A percentile compares a stretch with the other conserved stretches of the same genome.
phyloP scores from a whole-genome alignment of 768 basidiomycete genomes.

The Lactifluus subvellereus region DNA sequence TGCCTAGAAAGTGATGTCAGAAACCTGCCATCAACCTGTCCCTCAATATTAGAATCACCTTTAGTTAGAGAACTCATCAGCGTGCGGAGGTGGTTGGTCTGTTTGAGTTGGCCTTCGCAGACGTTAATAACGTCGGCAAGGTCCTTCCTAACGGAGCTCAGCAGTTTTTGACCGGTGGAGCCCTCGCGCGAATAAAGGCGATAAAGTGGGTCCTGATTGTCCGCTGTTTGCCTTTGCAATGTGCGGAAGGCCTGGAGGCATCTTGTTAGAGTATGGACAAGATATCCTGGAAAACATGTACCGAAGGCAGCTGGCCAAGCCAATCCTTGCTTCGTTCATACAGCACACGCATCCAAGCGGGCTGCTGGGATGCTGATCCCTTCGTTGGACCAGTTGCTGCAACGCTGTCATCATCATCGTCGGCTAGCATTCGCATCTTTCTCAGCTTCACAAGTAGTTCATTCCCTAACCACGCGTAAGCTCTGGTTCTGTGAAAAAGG shows the following conservation, averaged over 20 bases:
- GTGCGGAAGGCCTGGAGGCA: conserved; percentile 52
- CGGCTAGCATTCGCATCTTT: conserved; percentile 85
- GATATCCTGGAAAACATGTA: conserved; percentile 33
- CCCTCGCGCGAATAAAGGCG: conserved; percentile 87
- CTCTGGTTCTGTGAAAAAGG: not conserved
- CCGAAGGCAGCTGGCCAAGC: conserved; percentile 70
- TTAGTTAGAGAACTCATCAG: conserved; percentile 88
- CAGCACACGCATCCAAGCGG: conserved; percentile 91
- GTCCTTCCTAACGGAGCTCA: conserved; percentile 76
- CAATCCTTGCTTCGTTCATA: conserved; percentile 80
- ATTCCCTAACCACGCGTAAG: conserved; percentile 48
- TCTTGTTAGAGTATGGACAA: conserved; percentile 17
- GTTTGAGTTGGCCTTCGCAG: conserved; percentile 82
- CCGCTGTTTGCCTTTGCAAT: conserved; percentile 56
- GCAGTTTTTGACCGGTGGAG: conserved; percentile 69
- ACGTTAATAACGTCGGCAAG: conserved; percentile 77
- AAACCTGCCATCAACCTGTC: conserved; percentile 18
- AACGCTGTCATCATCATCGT: conserved; percentile 70
- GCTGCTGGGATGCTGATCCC: conserved; percentile 65
- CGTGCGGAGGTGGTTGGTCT: conserved; percentile 92
- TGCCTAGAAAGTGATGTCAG: conserved; percentile 44
- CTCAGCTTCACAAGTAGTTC: conserved; percentile 80
- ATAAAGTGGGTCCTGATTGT: conserved; percentile 78
- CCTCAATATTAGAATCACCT: conserved; percentile 42
- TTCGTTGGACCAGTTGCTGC: conserved; percentile 51